Percentiles rank a stretch among this genome's conserved stretches.
phyloP scores from a whole-genome alignment of 2,329 filamentous ascomycete genomes.

The Nothophaeocryptopus gaeumannii region DNA sequence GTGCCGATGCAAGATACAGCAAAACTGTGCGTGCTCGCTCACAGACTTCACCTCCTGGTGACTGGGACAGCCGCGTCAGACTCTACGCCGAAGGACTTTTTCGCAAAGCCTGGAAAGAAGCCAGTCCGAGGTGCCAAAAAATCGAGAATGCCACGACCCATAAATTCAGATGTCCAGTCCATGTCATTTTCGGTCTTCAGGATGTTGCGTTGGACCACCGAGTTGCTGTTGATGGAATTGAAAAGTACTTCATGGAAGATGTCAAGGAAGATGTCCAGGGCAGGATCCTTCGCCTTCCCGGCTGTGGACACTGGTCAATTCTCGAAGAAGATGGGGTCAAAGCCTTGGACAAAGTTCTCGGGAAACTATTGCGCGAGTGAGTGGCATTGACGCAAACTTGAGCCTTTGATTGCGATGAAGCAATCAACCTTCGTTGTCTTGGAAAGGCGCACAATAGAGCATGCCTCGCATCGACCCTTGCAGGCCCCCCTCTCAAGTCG shows the following conservation, averaged over 20 bases:
- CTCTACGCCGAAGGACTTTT: slow-evolving; percentile 55
- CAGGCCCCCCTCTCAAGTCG: too few relatives aligned
- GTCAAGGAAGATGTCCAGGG: slow-evolving; percentile 1
- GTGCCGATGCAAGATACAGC: too few relatives aligned
- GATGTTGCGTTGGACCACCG: slow-evolving; percentile 52
- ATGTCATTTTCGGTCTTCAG: slow-evolving; percentile 53
- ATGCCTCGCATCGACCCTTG: too few relatives aligned
- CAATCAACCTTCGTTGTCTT: too few relatives aligned
- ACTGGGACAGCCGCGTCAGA: slow-evolving; percentile 51
- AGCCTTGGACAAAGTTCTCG: slow-evolving; percentile 15
- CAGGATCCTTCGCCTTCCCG: slow-evolving; percentile 50
- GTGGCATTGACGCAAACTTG: too few relatives aligned
- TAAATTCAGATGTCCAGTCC: slow-evolving; percentile 50
- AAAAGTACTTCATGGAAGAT: slow-evolving; percentile 44
- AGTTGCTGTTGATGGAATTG: slow-evolving; percentile 53
- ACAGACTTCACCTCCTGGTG: slow-evolving; percentile 35
- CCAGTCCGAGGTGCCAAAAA: slow-evolving; percentile 30
- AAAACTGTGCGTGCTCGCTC: slow-evolving; percentile 28
- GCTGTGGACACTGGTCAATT: slow-evolving; percentile 55
- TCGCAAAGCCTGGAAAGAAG: slow-evolving; percentile 50
- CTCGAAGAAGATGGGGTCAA: slow-evolving; percentile 39
- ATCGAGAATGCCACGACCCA: slow-evolving; percentile 16
- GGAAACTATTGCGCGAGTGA: too few relatives aligned
- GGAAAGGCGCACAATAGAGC: too few relatives aligned
- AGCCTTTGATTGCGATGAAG: too few relatives aligned